Evolutionary conservation across 176 grass and related monocot genomes (phyloP).

Genomic region (Musa troglodytarum): DNA sequence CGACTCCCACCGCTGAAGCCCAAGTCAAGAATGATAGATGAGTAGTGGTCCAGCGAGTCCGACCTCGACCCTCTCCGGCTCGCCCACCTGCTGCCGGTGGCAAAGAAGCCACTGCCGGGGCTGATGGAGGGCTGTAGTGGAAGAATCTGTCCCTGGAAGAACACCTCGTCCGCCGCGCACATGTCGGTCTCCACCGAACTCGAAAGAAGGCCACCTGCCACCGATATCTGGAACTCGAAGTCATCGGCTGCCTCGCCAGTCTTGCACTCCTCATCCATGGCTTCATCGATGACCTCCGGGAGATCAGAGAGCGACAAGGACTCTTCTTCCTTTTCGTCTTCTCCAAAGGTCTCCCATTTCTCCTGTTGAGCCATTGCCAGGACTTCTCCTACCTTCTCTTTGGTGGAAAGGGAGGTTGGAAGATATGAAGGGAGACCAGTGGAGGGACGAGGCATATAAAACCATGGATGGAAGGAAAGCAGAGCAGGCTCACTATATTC

Average conservation of each 20-base stretch:
- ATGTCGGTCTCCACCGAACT: constrained; percentile 19
- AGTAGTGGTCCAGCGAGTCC: constrained; percentile 14
- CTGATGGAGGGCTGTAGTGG: constrained; percentile 27
- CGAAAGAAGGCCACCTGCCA: background rate
- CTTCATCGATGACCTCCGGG: background rate
- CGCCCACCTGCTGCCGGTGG: background rate
- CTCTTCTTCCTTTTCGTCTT: constrained; percentile 19
- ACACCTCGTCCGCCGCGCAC: constrained; percentile 39
- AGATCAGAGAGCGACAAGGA: constrained; percentile 30
- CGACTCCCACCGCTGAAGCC: background rate
- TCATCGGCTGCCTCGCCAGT: constrained; percentile 7
- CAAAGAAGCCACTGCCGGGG: constrained; percentile 16
- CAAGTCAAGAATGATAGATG: background rate
- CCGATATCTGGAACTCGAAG: constrained; percentile 38
- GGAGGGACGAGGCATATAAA: background rate
- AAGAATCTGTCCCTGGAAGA: constrained; percentile 34
- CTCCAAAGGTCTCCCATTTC: constrained; percentile 3
- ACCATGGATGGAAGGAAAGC: background rate
- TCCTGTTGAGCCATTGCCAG: constrained; percentile 18
- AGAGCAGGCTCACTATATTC: too few relatives aligned
- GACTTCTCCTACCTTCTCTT: background rate
- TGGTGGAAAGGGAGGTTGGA: background rate
- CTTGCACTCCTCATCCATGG: background rate
- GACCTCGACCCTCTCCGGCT: constrained; percentile 12
- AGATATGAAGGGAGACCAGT: background rate